These are phyloP conservation scores for Saksenaea oblongispora DNA, from an alignment of 371 early-diverging fungal genomes.

Conservation along the genomic window DNA sequence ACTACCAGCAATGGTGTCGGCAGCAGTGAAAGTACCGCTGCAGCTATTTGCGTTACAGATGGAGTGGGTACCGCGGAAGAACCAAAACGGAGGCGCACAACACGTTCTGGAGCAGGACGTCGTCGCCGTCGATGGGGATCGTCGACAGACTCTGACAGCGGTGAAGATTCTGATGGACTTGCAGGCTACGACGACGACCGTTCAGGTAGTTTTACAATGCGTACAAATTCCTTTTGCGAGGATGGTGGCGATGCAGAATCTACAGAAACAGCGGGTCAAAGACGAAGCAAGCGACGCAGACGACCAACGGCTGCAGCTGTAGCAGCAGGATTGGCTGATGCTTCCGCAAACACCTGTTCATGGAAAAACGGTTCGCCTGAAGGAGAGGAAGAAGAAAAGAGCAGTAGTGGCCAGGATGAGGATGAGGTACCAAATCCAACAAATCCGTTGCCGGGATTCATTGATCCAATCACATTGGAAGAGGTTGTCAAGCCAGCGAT, in stretches of 20 bases:
- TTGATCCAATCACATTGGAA: slow-evolving; percentile 88
- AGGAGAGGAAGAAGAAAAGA: slow-evolving; percentile 15
- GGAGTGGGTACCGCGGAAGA: background rate
- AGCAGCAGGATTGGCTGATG: slow-evolving; percentile 15
- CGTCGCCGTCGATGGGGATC: slow-evolving; percentile 36
- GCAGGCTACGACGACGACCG: slow-evolving; percentile 62
- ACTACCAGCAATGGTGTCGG: slow-evolving; percentile 10
- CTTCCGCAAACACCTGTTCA: background rate
- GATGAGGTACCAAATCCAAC: slow-evolving; percentile 30
- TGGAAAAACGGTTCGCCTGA: slow-evolving; percentile 11
- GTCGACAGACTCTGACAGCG: slow-evolving; percentile 25
- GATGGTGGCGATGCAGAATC: slow-evolving; percentile 5
- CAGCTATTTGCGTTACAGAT: background rate
- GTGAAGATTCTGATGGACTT: slow-evolving; percentile 52
- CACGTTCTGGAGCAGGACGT: slow-evolving; percentile 29
- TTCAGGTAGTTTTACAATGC: slow-evolving; percentile 64
- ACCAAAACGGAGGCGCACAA: slow-evolving; percentile 8
- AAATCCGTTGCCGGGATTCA: slow-evolving; percentile 84
- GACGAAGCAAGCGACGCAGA: slow-evolving; percentile 24
- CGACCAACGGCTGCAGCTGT: slow-evolving; percentile 24
- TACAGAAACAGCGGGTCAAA: slow-evolving; percentile 5
- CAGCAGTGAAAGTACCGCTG: slow-evolving; percentile 17
- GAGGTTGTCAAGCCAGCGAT: slow-evolving; percentile 85
- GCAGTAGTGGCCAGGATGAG: slow-evolving; percentile 10
- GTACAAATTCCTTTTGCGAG: slow-evolving; percentile 19